Conservation (phyloP, 768 basidiomycete species). For the Mycena latifolia region DNA sequence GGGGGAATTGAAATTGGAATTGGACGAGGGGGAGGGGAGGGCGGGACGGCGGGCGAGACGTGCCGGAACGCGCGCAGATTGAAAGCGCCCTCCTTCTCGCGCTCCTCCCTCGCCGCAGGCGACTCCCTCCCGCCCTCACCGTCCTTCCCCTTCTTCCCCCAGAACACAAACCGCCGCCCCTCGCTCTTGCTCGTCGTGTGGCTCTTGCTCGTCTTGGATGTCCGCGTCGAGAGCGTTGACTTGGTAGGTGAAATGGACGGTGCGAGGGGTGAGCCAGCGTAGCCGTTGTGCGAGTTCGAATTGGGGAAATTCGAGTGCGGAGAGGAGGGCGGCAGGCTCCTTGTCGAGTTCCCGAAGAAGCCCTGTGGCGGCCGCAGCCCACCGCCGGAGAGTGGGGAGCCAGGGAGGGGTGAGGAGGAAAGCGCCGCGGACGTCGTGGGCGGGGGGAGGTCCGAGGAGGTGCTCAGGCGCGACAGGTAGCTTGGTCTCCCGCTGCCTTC, state of each 20-base stretch:
- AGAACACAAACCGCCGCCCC: slow-evolving; percentile 28
- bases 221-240: neutral
- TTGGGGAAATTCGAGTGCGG: neutral
- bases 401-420: too few species aligned
- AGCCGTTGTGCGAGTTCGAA: neutral
- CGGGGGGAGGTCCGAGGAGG: slow-evolving; percentile 16
- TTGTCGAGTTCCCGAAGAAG: slow-evolving; percentile 7
- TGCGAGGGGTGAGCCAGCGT: slow-evolving; percentile 17
- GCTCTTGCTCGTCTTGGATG: slow-evolving; percentile 1
- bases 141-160: too few species aligned
- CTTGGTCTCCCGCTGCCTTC: neutral
- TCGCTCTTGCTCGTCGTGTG: neutral
- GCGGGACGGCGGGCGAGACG: slow-evolving; percentile 1
- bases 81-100: slow-evolving; percentile 16
- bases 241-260: slow-evolving; percentile 18
- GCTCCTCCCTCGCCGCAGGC: neutral
- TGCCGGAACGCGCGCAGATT: slow-evolving; percentile 32
- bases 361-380: neutral
- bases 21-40: too few species aligned
- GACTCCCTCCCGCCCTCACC: too few species aligned
- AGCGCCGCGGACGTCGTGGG: too few species aligned
- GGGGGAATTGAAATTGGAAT: too few species aligned
- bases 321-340: slow-evolving; percentile 16
- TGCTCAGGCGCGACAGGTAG: slow-evolving; percentile 26
- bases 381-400: neutral